Evolutionary conservation across 805 yeast genomes (phyloP).

Genomic region (Yarrowia phangngaensis): DNA sequence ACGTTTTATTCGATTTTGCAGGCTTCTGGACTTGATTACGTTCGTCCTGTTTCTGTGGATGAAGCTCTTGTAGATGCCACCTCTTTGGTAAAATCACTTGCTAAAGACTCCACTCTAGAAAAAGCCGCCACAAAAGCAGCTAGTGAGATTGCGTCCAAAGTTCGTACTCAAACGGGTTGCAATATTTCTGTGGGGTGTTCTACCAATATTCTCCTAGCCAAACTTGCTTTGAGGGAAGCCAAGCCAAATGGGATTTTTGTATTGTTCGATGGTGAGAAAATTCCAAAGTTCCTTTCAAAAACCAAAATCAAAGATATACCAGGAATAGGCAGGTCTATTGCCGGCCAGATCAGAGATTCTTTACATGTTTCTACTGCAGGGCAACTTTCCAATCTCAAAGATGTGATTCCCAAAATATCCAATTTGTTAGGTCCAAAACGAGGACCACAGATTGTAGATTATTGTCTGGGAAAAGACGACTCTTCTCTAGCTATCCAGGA

Average conservation of each 20-base stretch:
- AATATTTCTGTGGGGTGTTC: slow-evolving; percentile 79
- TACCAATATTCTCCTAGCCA: slow-evolving; percentile 68
- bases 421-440: slow-evolving; percentile 62
- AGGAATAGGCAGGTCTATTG: slow-evolving; percentile 45
- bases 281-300: neutral
- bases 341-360: slow-evolving; percentile 45
- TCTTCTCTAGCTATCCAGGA: slow-evolving; percentile 47
- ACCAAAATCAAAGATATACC: slow-evolving; percentile 40
- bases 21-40: slow-evolving; percentile 42
- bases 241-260: slow-evolving; percentile 70
- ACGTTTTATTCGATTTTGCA: slow-evolving; percentile 60
- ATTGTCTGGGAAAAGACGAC: slow-evolving; percentile 64
- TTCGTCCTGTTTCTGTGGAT: slow-evolving; percentile 85
- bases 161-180: slow-evolving; percentile 52
- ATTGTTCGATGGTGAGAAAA: slow-evolving; percentile 35
- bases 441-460: slow-evolving; percentile 59
- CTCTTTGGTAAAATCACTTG: slow-evolving; percentile 31
- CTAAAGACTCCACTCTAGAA: slow-evolving; percentile 24
- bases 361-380: slow-evolving; percentile 40
- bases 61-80: slow-evolving; percentile 79
- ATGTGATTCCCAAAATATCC: slow-evolving; percentile 40
- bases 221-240: slow-evolving; percentile 64
- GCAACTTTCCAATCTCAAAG: slow-evolving; percentile 42
- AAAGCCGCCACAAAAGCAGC: slow-evolving; percentile 36
- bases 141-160: slow-evolving; percentile 41